Percentiles rank a stretch among this genome's conserved stretches.
Conservation (phyloP, 108 stramenopile species). For the Cyclotella sp. region DNA sequence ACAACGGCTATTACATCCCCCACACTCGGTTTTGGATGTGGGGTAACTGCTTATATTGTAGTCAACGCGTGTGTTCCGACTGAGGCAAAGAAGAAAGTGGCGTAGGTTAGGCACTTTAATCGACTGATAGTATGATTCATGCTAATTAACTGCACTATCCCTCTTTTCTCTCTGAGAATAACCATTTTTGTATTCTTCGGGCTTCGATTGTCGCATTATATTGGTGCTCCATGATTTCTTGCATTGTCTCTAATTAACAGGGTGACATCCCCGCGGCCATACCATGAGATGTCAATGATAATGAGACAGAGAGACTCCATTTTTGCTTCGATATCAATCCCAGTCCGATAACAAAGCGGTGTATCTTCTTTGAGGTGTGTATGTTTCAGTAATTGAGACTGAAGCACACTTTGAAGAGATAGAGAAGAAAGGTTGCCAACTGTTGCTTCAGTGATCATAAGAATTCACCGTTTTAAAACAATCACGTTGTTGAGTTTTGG, state of each 20-base stretch:
- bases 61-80: conserved; percentile 20
- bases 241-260: conserved; percentile 70
- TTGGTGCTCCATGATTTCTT: conserved; percentile 62
- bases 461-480: conserved; percentile 1
- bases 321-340: conserved; percentile 54
- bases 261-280: conserved; percentile 82
- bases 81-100: conserved; percentile 10
- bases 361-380: not conserved
- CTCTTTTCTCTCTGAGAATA: conserved; percentile 24
- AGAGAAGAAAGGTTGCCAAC: conserved; percentile 39
- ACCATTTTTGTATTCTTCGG: conserved; percentile 56
- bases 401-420: conserved; percentile 38
- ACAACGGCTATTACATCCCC: conserved; percentile 73
- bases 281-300: conserved; percentile 66
- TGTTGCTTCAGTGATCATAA: conserved; percentile 9
- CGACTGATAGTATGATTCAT: not conserved
- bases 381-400: conserved; percentile 5
- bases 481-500: conserved; percentile 32
- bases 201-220: conserved; percentile 61
- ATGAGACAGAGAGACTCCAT: conserved; percentile 77
- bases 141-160: not conserved
- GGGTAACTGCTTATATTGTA: conserved; percentile 51
- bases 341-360: not conserved
- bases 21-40: conserved; percentile 76
- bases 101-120: not conserved